phyloP scores from a whole-genome alignment of 495 filamentous ascomycete species.

The Daldinia childiae region DNA sequence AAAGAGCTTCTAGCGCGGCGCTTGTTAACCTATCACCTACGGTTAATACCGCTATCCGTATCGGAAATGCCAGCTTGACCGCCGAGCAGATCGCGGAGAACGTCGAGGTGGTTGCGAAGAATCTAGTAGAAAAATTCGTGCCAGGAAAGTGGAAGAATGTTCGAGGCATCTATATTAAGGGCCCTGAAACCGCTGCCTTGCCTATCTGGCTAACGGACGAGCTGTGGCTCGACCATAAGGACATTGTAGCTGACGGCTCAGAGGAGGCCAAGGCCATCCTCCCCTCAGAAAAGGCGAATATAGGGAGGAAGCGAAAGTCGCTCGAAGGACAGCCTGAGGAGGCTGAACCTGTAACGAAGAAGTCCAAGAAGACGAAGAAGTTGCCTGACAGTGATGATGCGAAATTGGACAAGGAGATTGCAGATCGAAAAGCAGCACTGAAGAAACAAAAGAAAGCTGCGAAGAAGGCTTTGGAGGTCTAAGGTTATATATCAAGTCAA shows the following conservation, averaged over 20 bases:
- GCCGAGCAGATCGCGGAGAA: conserved; percentile 82
- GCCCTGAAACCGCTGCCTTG: conserved; percentile 79
- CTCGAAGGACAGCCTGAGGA: conserved; percentile 47
- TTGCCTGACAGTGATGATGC: conserved; percentile 60
- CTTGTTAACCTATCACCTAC: conserved; percentile 77
- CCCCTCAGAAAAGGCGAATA: conserved; percentile 62
- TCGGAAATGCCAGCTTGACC: conserved; percentile 76
- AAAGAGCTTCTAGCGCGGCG: conserved; percentile 65
- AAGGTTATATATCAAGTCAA: conserved; percentile 13
- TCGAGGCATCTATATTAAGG: conserved; percentile 84
- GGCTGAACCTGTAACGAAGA: conserved; percentile 57
- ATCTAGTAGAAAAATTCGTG: conserved; percentile 77
- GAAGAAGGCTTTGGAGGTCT: conserved; percentile 63
- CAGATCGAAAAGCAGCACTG: conserved; percentile 66
- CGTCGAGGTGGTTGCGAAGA: conserved; percentile 72
- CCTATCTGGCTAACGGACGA: conserved; percentile 93
- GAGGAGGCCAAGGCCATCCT: conserved; percentile 57
- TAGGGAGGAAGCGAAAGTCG: conserved; percentile 73
- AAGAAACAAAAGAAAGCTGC: conserved; percentile 67
- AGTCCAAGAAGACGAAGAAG: conserved; percentile 62
- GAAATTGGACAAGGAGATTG: conserved; percentile 67
- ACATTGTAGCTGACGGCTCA: conserved; percentile 73
- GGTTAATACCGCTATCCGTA: conserved; percentile 70
- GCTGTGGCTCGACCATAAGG: conserved; percentile 83
- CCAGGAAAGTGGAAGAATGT: conserved; percentile 87